phyloP scores from a whole-genome alignment of 148 eudicot genomes.

The Amaranthus cruentus region DNA sequence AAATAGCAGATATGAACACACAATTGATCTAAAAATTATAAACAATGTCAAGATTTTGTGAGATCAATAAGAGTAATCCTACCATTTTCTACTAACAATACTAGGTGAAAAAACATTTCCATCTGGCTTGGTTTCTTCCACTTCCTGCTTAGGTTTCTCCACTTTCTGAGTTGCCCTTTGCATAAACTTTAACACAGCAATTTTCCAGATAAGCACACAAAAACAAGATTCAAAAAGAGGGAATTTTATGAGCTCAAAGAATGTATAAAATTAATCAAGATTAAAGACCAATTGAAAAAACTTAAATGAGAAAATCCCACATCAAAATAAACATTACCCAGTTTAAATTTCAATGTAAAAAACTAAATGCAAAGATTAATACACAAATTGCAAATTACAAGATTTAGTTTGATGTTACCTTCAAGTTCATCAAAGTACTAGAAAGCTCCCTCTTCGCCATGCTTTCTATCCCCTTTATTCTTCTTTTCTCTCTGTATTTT shows the following conservation, averaged over 20 bases:
- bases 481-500: neutral
- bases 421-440: conserved; percentile 65
- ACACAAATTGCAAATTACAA: neutral
- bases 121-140: conserved; percentile 40
- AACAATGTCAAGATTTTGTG: neutral
- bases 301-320: conserved; percentile 15
- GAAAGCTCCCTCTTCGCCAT: conserved; percentile 86
- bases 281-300: conserved; percentile 5
- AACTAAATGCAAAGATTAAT: conserved; percentile 7
- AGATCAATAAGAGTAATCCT: conserved; percentile 15
- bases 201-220: neutral
- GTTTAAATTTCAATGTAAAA: conserved; percentile 14
- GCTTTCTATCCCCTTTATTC: neutral
- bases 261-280: conserved; percentile 2
- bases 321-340: conserved; percentile 21
- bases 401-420: conserved; percentile 37
- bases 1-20: neutral
- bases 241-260: conserved; percentile 20
- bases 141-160: conserved; percentile 58
- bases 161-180: conserved; percentile 74
- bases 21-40: neutral
- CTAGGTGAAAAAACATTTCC: conserved; percentile 46
- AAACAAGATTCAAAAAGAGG: neutral
- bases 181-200: conserved; percentile 62
- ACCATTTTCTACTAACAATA: conserved; percentile 65